phyloP scores from a whole-genome alignment of 2,329 filamentous ascomycete species.

The Beauveria sp. region DNA sequence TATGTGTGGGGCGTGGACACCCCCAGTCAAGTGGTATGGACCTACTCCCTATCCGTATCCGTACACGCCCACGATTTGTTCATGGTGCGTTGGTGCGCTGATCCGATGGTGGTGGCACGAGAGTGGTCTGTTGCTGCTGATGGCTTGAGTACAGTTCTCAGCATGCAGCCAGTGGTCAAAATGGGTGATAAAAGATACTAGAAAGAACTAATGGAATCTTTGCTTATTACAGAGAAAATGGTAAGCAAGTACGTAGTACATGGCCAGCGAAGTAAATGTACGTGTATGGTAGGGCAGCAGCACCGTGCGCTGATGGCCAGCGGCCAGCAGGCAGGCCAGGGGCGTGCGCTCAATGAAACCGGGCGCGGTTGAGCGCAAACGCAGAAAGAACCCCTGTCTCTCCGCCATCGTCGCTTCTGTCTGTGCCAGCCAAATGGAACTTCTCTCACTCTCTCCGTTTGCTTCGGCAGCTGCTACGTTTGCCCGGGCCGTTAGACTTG shows the following conservation, averaged over 20 bases:
- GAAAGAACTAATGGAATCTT: neutral
- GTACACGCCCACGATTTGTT: neutral
- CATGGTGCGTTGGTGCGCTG: neutral
- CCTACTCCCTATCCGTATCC: too few relatives aligned
- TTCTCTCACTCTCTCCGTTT: neutral
- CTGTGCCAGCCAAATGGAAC: neutral
- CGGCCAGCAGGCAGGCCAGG: neutral
- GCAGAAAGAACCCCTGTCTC: neutral
- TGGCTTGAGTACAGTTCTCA: neutral
- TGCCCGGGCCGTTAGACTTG: neutral
- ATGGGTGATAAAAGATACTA: neutral
- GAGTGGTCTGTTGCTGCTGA: too few relatives aligned
- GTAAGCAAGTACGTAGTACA: too few relatives aligned
- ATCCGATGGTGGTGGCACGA: too few relatives aligned
- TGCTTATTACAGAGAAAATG: neutral
- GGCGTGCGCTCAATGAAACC: neutral
- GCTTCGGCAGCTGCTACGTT: neutral
- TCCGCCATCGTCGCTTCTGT: neutral
- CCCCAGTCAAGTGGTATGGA: neutral
- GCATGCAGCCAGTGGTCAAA: too few relatives aligned
- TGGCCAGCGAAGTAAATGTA: too few relatives aligned
- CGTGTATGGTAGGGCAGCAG: neutral
- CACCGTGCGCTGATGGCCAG: neutral
- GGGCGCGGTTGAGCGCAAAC: neutral
- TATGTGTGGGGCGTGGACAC: neutral